These are phyloP conservation scores for Gossypium rotundifolium DNA, from an alignment of 345 rosid species.

Conservation along the genomic window DNA sequence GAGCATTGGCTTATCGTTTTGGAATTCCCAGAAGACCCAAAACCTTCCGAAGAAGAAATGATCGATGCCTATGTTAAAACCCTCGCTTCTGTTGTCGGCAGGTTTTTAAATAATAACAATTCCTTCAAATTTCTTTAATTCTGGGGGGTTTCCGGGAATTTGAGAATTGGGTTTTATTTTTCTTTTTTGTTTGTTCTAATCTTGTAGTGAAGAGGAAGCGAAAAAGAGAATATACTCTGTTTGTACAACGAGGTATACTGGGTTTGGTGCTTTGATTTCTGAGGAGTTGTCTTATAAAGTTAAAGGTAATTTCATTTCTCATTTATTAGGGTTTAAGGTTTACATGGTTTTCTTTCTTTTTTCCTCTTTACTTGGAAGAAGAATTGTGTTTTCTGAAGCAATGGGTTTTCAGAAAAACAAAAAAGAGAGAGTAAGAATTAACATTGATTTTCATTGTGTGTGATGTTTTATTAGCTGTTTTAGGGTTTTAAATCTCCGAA, in stretches of 20 bases:
- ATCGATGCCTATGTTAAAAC: conserved; percentile 73
- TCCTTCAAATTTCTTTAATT: not conserved
- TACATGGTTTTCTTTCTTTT: not conserved
- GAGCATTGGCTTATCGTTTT: conserved; percentile 94
- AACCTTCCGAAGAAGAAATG: conserved; percentile 85
- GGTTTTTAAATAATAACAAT: conserved; percentile 23
- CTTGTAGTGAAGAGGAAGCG: conserved; percentile 87
- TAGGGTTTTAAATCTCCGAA: too few species aligned
- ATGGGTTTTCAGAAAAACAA: not conserved
- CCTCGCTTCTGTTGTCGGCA: conserved; percentile 66
- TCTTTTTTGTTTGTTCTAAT: not conserved
- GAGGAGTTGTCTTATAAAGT: conserved; percentile 90
- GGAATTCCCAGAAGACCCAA: conserved; percentile 78
- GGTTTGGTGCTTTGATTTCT: conserved; percentile 89
- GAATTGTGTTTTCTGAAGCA: not conserved
- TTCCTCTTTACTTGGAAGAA: not conserved
- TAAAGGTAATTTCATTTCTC: conserved; percentile 50
- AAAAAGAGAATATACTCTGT: conserved; percentile 97
- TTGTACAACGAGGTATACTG: conserved; percentile 75
- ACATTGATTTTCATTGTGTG: not conserved
- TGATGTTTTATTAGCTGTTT: not conserved
- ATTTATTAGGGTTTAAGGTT: conserved; percentile 1
- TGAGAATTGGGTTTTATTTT: not conserved
- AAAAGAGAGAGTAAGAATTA: not conserved
- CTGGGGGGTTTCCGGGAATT: not conserved